Conservation (phyloP, 73 alveolate genomes). For the Paramecium octaurelia region DNA sequence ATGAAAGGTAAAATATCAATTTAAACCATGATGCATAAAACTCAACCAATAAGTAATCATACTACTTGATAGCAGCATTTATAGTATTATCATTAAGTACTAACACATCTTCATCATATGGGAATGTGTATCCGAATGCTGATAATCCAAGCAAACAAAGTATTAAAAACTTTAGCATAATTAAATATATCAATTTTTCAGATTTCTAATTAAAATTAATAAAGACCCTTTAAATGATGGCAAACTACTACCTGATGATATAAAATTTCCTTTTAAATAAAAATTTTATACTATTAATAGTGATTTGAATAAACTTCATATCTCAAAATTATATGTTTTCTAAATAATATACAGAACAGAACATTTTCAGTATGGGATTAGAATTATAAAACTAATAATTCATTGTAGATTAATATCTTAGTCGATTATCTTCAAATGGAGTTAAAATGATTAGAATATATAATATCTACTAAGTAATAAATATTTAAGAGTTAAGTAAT, state of each 20-base stretch:
- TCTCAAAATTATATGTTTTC: too few relatives aligned
- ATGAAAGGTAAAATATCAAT: background rate
- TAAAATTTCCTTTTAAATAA: background rate
- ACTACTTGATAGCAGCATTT: slow-evolving; percentile 36
- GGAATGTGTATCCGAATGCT: background rate
- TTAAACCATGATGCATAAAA: slow-evolving; percentile 40
- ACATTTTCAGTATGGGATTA: too few relatives aligned
- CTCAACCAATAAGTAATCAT: slow-evolving; percentile 23
- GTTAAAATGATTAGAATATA: too few relatives aligned
- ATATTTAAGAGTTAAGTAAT: too few relatives aligned
- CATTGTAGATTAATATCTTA: too few relatives aligned
- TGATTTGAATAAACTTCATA: too few relatives aligned
- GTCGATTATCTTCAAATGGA: too few relatives aligned
- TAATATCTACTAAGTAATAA: too few relatives aligned
- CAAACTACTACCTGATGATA: background rate
- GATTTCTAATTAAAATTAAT: background rate
- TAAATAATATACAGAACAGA: too few relatives aligned
- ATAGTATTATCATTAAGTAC: slow-evolving; percentile 36
- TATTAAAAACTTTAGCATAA: background rate
- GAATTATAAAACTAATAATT: too few relatives aligned
- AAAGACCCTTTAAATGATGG: background rate
- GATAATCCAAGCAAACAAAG: background rate
- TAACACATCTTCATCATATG: slow-evolving; percentile 44
- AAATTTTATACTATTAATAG: background rate
- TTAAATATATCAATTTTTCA: background rate